Evolutionary conservation across 768 basidiomycete genomes (phyloP).

Genomic region (Lenzites betulinus): DNA sequence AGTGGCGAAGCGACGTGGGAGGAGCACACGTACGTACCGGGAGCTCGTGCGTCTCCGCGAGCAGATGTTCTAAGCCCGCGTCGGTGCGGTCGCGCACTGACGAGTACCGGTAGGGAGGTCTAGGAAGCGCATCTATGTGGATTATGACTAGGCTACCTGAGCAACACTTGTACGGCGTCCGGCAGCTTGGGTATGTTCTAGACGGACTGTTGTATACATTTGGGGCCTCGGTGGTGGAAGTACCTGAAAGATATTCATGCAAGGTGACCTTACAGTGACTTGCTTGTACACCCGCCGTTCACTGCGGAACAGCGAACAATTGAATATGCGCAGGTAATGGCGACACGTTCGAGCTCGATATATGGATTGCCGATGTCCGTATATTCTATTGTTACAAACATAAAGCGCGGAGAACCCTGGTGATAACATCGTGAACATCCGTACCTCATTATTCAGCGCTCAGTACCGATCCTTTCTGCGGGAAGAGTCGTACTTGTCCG

Average conservation of each 20-base stretch:
- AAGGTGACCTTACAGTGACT: too few species aligned
- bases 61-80: slow-evolving; percentile 85
- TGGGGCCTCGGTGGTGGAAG: too few species aligned
- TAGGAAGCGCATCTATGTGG: too few species aligned
- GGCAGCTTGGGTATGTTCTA: neutral
- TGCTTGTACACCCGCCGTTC: too few species aligned
- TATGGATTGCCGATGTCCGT: too few species aligned
- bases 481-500: slow-evolving; percentile 4
- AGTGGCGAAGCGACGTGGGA: slow-evolving; percentile 81
- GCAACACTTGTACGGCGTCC: neutral
- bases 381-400: slow-evolving; percentile 3
- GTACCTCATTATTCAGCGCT: neutral
- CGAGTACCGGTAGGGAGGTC: neutral
- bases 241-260: too few species aligned
- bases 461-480: slow-evolving; percentile 1
- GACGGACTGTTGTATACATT: too few species aligned
- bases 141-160: neutral
- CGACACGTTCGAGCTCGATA: too few species aligned
- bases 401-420: neutral
- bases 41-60: slow-evolving; percentile 73
- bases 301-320: too few species aligned
- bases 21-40: slow-evolving; percentile 82
- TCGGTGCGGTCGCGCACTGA: slow-evolving; percentile 46
- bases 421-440: too few species aligned
- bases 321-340: too few species aligned